Conservation (phyloP, 441 rosid genomes). For the Brassica balearica region DNA sequence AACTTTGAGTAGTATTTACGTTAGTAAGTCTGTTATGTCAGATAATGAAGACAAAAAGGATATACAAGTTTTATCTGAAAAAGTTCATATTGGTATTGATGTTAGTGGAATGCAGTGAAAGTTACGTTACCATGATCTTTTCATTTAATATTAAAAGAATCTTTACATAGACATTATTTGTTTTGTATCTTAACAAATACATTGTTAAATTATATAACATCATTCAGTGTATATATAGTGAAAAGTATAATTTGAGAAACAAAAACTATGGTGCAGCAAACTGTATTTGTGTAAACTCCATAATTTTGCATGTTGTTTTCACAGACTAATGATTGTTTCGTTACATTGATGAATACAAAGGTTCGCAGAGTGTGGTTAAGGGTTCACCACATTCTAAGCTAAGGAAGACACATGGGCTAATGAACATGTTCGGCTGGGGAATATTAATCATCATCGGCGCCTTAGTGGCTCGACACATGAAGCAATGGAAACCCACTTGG, state of each 20-base stretch:
- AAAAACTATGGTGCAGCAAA: neutral
- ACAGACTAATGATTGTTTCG: neutral
- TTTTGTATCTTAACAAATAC: neutral
- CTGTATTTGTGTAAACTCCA: neutral
- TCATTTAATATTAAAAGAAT: neutral
- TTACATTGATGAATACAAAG: conserved; percentile 15
- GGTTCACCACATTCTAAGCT: conserved; percentile 43
- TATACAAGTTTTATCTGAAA: neutral
- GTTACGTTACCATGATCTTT: neutral
- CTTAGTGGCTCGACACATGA: conserved; percentile 62
- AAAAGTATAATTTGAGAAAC: neutral
- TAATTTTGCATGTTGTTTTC: neutral
- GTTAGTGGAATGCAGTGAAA: conserved; percentile 9
- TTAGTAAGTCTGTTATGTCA: neutral
- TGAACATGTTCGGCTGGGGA: conserved; percentile 85
- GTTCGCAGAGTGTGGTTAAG: conserved; percentile 45
- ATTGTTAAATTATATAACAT: neutral
- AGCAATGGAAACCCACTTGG: conserved; percentile 73
- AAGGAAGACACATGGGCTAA: conserved; percentile 74
- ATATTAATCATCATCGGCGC: conserved; percentile 69
- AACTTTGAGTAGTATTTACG: conserved; percentile 12
- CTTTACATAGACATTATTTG: neutral
- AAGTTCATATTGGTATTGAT: neutral
- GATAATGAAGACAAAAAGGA: conserved; percentile 4
- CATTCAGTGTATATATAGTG: neutral